phyloP scores from a whole-genome alignment of 2,329 filamentous ascomycete genomes.

The Trichoderma simmonsii region DNA sequence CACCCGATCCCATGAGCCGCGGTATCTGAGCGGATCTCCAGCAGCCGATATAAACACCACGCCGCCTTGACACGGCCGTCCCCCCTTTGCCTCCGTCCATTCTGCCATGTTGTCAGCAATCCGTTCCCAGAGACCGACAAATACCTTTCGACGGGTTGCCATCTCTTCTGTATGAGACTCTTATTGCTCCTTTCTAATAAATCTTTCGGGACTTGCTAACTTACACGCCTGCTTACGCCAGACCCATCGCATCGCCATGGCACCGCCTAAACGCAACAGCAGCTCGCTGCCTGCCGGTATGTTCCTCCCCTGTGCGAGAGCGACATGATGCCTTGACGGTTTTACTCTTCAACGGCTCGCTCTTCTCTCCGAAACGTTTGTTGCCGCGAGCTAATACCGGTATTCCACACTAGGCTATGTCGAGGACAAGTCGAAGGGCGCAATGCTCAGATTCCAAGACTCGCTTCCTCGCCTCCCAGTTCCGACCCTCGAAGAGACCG shows the following conservation, averaged over 20 bases:
- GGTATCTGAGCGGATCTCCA: constrained; percentile 12
- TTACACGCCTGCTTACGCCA: neutral
- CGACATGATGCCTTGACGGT: neutral
- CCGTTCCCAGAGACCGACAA: constrained; percentile 34
- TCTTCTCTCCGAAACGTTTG: neutral
- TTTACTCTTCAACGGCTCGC: neutral
- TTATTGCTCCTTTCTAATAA: neutral
- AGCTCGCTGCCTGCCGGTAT: constrained; percentile 56
- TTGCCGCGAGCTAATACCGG: neutral
- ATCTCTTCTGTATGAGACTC: constrained; percentile 22
- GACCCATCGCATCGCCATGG: constrained; percentile 42
- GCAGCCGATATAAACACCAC: constrained; percentile 12
- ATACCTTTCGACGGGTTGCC: constrained; percentile 32
- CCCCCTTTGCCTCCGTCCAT: neutral
- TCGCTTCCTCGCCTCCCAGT: constrained; percentile 79
- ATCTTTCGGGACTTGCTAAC: neutral
- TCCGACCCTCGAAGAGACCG: constrained; percentile 78
- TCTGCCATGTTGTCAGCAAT: constrained; percentile 36
- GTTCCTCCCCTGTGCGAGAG: constrained; percentile 16
- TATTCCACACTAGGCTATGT: constrained; percentile 59
- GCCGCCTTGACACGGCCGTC: neutral
- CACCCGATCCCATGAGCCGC: constrained; percentile 10
- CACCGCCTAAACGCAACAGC: constrained; percentile 51
- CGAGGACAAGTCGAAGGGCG: constrained; percentile 74
- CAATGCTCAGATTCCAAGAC: constrained; percentile 81